Base-by-base conservation (phyloP, 495 filamentous ascomycete genomes). In the Xylaria venustula region DNA sequence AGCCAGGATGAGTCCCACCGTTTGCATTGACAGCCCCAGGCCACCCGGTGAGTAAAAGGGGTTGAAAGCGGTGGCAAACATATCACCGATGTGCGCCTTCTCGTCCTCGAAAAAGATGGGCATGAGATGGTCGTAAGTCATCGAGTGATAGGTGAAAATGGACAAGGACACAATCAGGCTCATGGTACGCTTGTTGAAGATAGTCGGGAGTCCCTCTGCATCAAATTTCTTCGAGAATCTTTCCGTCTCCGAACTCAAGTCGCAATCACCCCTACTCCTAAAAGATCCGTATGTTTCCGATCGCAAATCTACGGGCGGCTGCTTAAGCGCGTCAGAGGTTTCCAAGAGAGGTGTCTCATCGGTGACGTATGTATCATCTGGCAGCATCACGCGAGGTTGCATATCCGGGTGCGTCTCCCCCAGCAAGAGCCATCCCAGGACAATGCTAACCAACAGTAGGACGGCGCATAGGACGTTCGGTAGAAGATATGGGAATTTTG, bases 61-160 rank as follows among this genome's bases (percentile, higher is more conserved):
- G 12, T 75, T 75, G 4, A 67, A 63, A 23, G 60, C 61, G 0
- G 59, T 60, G 41, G 63, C 47, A 9, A 65, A 48, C 9, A 55
- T 6, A n/a, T 62, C 44, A 23, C 63, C 42, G 5, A 67, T 64
- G 1, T 67, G 62, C 11, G 69, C 66, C 34, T 76, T 79, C 47
- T 86, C 78, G 62, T 94, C 90, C 71, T 93, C 90, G 19, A 93
- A 77, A 73, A 92, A 94, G 26, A 94, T 93, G 5, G 90, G 90
- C 36, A 94, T 74, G 0, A 94, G 82, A 71, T 91, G 88, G 63
- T 93, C 90, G 64, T 89, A 94, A 14, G 88, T 90, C 90, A 94
- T 94, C 37, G 85, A 89, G 67, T 93, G 90, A 60, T 93, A 93
- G 1, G 89, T 92, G 75, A 92, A 94, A 60, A 94, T 90, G 5